Conservation (phyloP, 2,329 filamentous ascomycete species). For the Fusarium agapanthi region DNA sequence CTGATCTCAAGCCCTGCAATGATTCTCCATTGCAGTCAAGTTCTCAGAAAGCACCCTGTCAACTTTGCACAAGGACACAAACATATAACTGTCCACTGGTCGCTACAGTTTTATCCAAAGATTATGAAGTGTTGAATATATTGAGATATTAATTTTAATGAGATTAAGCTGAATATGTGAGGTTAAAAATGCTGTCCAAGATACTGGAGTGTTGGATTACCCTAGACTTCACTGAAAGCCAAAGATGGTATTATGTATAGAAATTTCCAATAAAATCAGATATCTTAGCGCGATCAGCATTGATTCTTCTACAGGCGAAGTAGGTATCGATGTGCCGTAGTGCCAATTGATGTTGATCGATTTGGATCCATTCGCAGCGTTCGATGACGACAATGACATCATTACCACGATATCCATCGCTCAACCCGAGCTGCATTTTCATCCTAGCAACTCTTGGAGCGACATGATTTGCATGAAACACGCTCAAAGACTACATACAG, state of each 20-base stretch:
- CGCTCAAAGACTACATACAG: fast-evolving
- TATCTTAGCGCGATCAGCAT: fast-evolving
- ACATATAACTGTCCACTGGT: fast-evolving
- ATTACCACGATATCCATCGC: neutral
- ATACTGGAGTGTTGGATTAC: neutral
- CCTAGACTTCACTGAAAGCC: fast-evolving
- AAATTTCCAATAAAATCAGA: fast-evolving
- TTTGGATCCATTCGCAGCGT: neutral
- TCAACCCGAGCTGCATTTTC: neutral
- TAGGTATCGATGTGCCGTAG: too few relatives aligned
- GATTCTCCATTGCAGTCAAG: neutral
- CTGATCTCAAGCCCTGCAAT: neutral
- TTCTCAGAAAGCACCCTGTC: fast-evolving
- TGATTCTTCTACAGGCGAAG: neutral
- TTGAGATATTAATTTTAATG: too few relatives aligned
- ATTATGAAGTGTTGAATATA: neutral
- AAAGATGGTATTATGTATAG: fast-evolving
- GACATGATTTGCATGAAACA: neutral
- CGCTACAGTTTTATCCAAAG: fast-evolving
- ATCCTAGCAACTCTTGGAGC: neutral
- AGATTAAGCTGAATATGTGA: too few relatives aligned
- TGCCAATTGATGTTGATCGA: neutral
- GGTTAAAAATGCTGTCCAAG: fast-evolving
- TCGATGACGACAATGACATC: slow-evolving; percentile 36
- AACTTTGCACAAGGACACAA: too few relatives aligned